Evolutionary conservation across 2,329 filamentous ascomycete species (phyloP).

Genomic region (Cordyceps militaris): DNA sequence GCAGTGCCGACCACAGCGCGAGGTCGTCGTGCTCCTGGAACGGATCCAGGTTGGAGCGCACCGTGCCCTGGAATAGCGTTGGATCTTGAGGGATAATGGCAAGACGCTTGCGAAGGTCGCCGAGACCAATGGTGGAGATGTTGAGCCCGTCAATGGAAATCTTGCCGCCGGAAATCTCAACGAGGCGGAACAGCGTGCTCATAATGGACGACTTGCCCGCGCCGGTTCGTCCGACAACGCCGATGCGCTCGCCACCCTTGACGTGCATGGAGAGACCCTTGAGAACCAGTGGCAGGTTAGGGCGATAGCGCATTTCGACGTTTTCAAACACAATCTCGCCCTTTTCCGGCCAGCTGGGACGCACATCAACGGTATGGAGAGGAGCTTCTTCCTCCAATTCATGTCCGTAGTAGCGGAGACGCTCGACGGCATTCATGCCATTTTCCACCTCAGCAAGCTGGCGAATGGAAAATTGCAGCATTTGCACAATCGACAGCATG

Average conservation of each 20-base stretch:
- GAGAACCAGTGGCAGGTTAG: conserved; percentile 64
- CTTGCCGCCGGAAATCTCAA: conserved; percentile 55
- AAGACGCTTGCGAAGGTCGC: conserved; percentile 67
- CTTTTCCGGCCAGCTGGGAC: conserved; percentile 72
- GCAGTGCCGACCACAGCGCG: conserved; percentile 69
- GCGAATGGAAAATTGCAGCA: conserved; percentile 92
- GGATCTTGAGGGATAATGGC: conserved; percentile 83
- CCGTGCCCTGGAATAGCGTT: conserved; percentile 73
- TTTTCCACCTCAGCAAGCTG: conserved; percentile 95
- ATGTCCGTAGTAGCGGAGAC: conserved; percentile 82
- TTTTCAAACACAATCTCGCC: conserved; percentile 73
- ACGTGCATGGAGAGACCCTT: conserved; percentile 66
- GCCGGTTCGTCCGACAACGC: conserved; percentile 74
- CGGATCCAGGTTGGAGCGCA: conserved; percentile 73
- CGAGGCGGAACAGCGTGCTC: conserved; percentile 71
- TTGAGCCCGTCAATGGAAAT: conserved; percentile 61
- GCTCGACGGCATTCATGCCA: conserved; percentile 94
- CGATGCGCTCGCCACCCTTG: conserved; percentile 68
- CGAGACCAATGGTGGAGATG: conserved; percentile 66
- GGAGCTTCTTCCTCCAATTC: conserved; percentile 85
- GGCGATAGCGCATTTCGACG: conserved; percentile 73
- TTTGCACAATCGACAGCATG: conserved; percentile 85
- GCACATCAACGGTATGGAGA: conserved; percentile 66
- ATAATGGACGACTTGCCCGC: conserved; percentile 81
- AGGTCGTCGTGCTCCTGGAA: conserved; percentile 73